These are phyloP conservation scores for Cryptococcus sp. DNA, from an alignment of 1,284 basidiomycete species.

Conservation along the genomic window DNA sequence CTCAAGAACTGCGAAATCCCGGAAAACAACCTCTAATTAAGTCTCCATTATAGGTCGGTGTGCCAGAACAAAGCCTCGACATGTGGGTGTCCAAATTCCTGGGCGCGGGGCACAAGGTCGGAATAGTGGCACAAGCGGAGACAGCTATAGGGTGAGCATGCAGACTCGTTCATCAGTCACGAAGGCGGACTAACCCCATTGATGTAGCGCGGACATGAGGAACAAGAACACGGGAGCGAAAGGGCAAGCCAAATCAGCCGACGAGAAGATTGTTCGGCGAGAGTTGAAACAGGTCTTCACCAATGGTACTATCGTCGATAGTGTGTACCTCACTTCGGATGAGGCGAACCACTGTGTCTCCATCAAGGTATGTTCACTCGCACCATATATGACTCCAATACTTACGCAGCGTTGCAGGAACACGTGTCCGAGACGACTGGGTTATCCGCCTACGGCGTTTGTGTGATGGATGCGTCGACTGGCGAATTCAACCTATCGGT, in stretches of 20 bases:
- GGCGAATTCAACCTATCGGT: conserved; percentile 90
- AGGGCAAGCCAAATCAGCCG: conserved; percentile 37
- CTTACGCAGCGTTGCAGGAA: conserved; percentile 38
- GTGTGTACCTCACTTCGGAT: conserved; percentile 84
- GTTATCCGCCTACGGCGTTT: conserved; percentile 72
- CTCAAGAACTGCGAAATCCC: background rate
- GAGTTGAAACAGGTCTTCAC: conserved; percentile 96
- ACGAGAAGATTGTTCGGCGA: conserved; percentile 74
- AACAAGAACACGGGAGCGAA: conserved; percentile 48
- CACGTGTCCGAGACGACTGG: conserved; percentile 27
- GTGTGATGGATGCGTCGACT: conserved; percentile 93
- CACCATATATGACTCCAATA: conserved; percentile 11
- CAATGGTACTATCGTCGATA: conserved; percentile 93
- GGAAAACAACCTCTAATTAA: background rate
- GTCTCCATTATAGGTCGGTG: conserved; percentile 69
- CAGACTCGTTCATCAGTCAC: no score
- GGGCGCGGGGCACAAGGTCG: conserved; percentile 84
- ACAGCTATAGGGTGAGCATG: conserved; percentile 66
- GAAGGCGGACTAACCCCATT: no score
- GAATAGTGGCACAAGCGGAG: conserved; percentile 94
- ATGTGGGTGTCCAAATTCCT: conserved; percentile 57
- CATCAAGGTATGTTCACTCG: conserved; percentile 62
- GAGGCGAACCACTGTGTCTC: conserved; percentile 94
- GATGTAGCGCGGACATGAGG: conserved; percentile 55
- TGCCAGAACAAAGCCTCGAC: conserved; percentile 92